Percentiles rank a stretch among this genome's conserved stretches.
Conservation (phyloP, 2,329 filamentous ascomycete genomes). For the Herpotrichia juniperi region DNA sequence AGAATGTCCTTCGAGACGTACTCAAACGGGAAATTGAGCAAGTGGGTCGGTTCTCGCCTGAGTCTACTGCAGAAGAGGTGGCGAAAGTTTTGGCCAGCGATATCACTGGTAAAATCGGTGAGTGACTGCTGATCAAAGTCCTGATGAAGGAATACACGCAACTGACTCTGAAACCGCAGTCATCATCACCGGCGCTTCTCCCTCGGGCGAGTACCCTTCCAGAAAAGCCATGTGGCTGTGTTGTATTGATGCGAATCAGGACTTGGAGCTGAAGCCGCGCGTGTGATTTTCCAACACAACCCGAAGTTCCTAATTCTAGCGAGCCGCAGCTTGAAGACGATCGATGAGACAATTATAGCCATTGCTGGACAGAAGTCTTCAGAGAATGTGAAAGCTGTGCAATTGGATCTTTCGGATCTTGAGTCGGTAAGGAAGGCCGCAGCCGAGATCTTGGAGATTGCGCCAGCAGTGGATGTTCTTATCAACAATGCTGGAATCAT, state of each 20-base stretch:
- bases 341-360: constrained; percentile 39
- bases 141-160: not conserved
- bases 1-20: not conserved
- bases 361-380: constrained; percentile 35
- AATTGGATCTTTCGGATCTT: constrained; percentile 39
- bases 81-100: constrained; percentile 1
- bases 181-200: constrained; percentile 13
- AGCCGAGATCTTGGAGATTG: constrained; percentile 18
- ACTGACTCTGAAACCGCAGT: not conserved
- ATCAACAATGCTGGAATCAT: constrained; percentile 8
- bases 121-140: not conserved
- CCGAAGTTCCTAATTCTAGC: constrained; percentile 20
- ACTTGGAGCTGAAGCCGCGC: constrained; percentile 14
- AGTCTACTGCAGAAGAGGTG: constrained; percentile 6
- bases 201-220: constrained; percentile 1
- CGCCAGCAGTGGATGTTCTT: constrained; percentile 26
- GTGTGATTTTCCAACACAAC: constrained; percentile 11
- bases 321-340: constrained; percentile 48
- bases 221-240: not conserved
- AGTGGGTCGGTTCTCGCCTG: not conserved
- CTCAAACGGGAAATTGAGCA: constrained; percentile 3
- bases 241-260: constrained; percentile 2
- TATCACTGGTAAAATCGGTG: constrained; percentile 8
- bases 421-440: constrained; percentile 36
- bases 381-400: constrained; percentile 10